Evolutionary conservation across 352 stramenopile genomes (phyloP), one percentile per base, ranked within the genome.

Genomic region (Phytophthora megakarya): DNA sequence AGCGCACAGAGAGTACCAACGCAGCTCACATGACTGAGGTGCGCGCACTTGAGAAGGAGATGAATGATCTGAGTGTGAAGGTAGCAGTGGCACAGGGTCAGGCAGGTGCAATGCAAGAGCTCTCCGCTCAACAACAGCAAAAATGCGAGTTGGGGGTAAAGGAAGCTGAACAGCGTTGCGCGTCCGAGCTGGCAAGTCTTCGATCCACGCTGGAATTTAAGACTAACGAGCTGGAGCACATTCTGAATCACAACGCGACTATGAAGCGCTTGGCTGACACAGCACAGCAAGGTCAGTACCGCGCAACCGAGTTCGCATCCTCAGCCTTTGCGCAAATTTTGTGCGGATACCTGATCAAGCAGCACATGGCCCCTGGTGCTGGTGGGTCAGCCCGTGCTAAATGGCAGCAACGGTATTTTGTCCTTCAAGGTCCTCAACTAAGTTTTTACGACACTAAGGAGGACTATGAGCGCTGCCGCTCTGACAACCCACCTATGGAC

Each of bases 341-440:
- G 15, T 86, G 83, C 7, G 87, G 87, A 18, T 95, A 95, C 60
- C 68, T 95, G 30, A 93, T 95, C 61, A 95, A 95, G 71, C 87
- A 95, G 64, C 72, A 88, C 61, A 68, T 91, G 60, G 67, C 80
- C 26, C 72, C 75, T 8, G 76, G 76, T 21, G 75, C 67, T 49
- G 70, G 53, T 49, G 67, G 65, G 0, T 72, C 65, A 51, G 73
- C 60, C 23, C 80, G 63, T 21, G 73, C 76, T n/a, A 90, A 91
- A 68, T 95, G 87, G 87, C 84, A 94, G 71, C 87, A 94, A 65
- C 85, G 85, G 11, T 95, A 94, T 72, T 93, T 95, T 67, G 87
- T 95, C 38, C 56, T 95, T 13, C 81, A 93, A 69, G 87, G 86
- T 23, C 70, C 72, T 22, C 80, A 90, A 59, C 67, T 95, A 26